Conservation (phyloP, 1,284 basidiomycete genomes). For the Psilocybe mexicana region DNA sequence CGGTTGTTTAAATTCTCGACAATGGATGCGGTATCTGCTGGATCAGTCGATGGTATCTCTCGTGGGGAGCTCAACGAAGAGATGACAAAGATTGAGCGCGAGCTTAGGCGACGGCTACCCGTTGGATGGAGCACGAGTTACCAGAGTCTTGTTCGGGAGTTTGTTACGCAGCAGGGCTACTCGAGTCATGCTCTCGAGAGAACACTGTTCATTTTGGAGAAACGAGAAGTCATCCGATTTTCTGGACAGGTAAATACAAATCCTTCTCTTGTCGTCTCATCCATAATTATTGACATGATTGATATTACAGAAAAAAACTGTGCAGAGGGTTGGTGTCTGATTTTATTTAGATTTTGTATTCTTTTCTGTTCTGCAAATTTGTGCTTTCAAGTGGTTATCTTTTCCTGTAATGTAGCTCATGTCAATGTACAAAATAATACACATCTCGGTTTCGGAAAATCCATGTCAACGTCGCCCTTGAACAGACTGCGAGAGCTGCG, state of each 20-base stretch:
- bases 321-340: slow-evolving; percentile 22
- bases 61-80: slow-evolving; percentile 94
- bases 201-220: slow-evolving; percentile 91
- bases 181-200: slow-evolving; percentile 92
- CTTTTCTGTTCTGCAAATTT: not conserved
- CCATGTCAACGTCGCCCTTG: not conserved
- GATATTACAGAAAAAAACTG: slow-evolving; percentile 27
- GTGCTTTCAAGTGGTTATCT: slow-evolving; percentile 14
- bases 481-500: not conserved
- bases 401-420: slow-evolving; percentile 11
- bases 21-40: slow-evolving; percentile 97
- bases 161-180: slow-evolving; percentile 91
- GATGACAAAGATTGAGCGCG: slow-evolving; percentile 90
- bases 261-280: not conserved
- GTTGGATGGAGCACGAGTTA: slow-evolving; percentile 98
- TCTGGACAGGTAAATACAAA: slow-evolving; percentile 61
- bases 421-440: not conserved
- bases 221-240: slow-evolving; percentile 92
- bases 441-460: not conserved
- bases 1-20: slow-evolving; percentile 98
- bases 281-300: not conserved
- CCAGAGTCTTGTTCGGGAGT: slow-evolving; percentile 92
- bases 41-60: slow-evolving; percentile 89
- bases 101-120: slow-evolving; percentile 85
- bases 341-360: not conserved